Conservation (phyloP, 2,329 filamentous ascomycete species). For the Davidsoniella virescens region DNA sequence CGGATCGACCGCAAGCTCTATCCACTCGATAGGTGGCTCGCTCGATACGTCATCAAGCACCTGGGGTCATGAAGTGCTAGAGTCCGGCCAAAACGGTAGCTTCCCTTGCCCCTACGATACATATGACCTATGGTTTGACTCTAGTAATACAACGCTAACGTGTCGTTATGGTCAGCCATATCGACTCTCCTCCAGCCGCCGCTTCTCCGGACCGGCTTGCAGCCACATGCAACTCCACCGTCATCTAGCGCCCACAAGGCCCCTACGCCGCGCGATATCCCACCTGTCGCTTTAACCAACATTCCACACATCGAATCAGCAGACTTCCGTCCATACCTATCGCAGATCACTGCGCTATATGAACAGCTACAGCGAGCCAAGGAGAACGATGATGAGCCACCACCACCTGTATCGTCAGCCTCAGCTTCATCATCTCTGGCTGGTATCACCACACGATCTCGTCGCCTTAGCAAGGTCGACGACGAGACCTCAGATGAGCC, state of each 20-base stretch:
- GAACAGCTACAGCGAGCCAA: constrained; percentile 77
- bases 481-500: constrained; percentile 22
- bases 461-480: constrained; percentile 1
- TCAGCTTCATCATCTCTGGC: constrained; percentile 13
- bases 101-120: constrained; percentile 5
- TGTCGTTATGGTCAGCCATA: constrained; percentile 44
- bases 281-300: constrained; percentile 79
- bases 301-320: constrained; percentile 64
- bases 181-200: constrained; percentile 85
- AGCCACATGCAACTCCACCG: constrained; percentile 60
- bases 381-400: constrained; percentile 52
- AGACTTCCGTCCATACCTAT: constrained; percentile 70
- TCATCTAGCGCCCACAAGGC: constrained; percentile 59
- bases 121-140: neutral
- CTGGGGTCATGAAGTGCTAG: constrained; percentile 41
- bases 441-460: neutral
- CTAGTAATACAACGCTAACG: neutral
- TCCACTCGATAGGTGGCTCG: constrained; percentile 71
- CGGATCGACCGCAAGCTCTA: constrained; percentile 73
- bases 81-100: constrained; percentile 71
- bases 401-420: constrained; percentile 16
- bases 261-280: constrained; percentile 77
- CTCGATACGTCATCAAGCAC: constrained; percentile 51
- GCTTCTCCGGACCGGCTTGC: constrained; percentile 72
- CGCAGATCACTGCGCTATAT: constrained; percentile 73